Conservation (phyloP, 2,329 filamentous ascomycete genomes). For the Zasmidium citrigriseum region DNA sequence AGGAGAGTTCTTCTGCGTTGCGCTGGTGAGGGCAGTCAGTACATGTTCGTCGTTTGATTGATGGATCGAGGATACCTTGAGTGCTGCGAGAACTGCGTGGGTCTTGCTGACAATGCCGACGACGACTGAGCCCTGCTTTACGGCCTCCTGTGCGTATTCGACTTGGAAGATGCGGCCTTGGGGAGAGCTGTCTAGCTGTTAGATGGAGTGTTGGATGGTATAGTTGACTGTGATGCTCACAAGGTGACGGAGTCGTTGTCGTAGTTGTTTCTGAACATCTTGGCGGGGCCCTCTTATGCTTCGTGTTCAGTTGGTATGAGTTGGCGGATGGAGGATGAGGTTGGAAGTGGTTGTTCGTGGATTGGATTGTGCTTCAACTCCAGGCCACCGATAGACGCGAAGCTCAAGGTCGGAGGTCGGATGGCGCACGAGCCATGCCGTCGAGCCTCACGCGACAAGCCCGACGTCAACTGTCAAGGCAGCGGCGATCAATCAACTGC, state of each 20-base stretch:
- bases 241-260: conserved; percentile 99
- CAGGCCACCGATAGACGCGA: conserved; percentile 5
- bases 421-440: background rate
- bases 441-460: background rate
- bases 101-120: conserved; percentile 98
- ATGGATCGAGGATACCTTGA: conserved; percentile 69
- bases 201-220: conserved; percentile 7
- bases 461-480: conserved; percentile 5
- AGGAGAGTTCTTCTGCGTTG: conserved; percentile 98
- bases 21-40: conserved; percentile 57
- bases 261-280: conserved; percentile 99
- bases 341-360: background rate
- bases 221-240: conserved; percentile 54
- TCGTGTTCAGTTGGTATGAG: background rate
- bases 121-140: conserved; percentile 98
- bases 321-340: background rate
- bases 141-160: conserved; percentile 97
- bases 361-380: background rate
- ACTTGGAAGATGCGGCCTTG: conserved; percentile 99
- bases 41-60: background rate
- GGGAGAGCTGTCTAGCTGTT: conserved; percentile 70
- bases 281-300: conserved; percentile 3
- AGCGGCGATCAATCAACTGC: background rate
- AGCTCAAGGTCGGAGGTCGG: background rate
- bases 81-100: conserved; percentile 89